Percentiles rank a stretch among this genome's conserved stretches.
Evolutionary conservation across 208 protist genomes (phyloP).

Genomic region (Trypanosoma platydactyli): DNA sequence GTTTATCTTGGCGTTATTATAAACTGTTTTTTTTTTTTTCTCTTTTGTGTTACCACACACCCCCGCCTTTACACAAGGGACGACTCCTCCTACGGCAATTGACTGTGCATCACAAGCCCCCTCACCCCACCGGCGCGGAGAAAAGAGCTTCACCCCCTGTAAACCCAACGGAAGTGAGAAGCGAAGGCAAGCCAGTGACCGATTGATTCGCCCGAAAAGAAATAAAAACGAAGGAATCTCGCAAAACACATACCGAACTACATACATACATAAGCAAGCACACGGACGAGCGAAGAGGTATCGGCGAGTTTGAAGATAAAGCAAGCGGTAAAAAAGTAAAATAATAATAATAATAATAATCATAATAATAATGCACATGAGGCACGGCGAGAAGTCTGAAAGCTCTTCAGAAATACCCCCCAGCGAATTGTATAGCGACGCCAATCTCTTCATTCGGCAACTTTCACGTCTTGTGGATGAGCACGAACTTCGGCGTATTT

Average conservation of each 20-base stretch:
- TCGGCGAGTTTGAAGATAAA: not conserved
- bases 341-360: not conserved
- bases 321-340: not conserved
- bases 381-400: not conserved
- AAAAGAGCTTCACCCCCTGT: too few relatives aligned
- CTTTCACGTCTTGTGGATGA: slow-evolving; percentile 13
- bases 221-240: too few relatives aligned
- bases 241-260: too few relatives aligned
- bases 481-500: not conserved
- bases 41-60: not conserved
- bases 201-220: too few relatives aligned
- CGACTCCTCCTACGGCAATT: too few relatives aligned
- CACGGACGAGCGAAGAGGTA: too few relatives aligned
- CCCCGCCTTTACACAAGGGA: too few relatives aligned
- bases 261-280: not conserved
- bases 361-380: not conserved
- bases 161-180: too few relatives aligned
- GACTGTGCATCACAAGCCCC: too few relatives aligned
- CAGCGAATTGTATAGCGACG: slow-evolving; percentile 12
- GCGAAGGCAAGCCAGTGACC: too few relatives aligned
- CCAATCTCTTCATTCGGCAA: slow-evolving; percentile 17
- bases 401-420: not conserved
- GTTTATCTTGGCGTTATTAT: not conserved
- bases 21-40: slow-evolving; percentile 9
- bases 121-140: too few relatives aligned